Percentiles rank a stretch among this genome's conserved stretches.
These are phyloP conservation scores for Tolypocladium ovalisporum DNA, from an alignment of 2,329 filamentous ascomycete species.

Conservation along the genomic window DNA sequence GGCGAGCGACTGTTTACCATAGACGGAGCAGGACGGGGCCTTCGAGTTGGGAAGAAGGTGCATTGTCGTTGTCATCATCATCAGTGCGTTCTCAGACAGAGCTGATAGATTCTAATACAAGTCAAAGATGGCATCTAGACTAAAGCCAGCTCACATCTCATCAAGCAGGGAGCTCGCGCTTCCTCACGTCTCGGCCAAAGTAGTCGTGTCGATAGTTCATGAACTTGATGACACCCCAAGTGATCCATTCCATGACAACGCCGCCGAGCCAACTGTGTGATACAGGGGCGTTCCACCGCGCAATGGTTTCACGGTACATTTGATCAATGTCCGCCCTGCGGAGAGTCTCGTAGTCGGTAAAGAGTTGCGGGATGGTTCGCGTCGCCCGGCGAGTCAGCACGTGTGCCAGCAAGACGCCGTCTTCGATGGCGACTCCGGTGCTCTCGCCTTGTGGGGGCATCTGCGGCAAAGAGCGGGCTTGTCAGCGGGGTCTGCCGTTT, in stretches of 20 bases:
- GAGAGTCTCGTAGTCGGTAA: conserved; percentile 34
- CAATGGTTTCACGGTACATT: conserved; percentile 29
- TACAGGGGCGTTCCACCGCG: conserved; percentile 10
- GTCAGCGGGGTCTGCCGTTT: background rate
- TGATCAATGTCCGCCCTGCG: conserved; percentile 29
- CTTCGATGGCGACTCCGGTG: conserved; percentile 40
- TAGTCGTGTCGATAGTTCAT: conserved; percentile 7
- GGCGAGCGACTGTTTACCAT: too few relatives aligned
- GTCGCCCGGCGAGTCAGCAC: conserved; percentile 9
- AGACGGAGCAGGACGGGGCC: background rate
- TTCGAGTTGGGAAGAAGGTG: background rate
- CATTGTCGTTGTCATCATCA: background rate
- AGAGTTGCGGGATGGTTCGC: conserved; percentile 27
- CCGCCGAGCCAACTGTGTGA: conserved; percentile 8
- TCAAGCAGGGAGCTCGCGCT: conserved; percentile 6
- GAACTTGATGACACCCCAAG: conserved; percentile 11
- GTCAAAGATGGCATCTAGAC: too few relatives aligned
- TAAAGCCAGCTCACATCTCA: background rate
- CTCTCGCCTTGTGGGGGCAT: conserved; percentile 41
- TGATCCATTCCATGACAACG: conserved; percentile 12
- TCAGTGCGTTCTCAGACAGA: background rate
- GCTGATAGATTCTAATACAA: background rate
- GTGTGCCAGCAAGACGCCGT: conserved; percentile 34
- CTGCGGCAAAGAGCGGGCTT: conserved; percentile 3
- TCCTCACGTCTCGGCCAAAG: conserved; percentile 11